A percentile compares a stretch with the other conserved stretches of the same genome.
Evolutionary conservation across 257 asterid species (phyloP).

Genomic region (Cinchona pubescens): DNA sequence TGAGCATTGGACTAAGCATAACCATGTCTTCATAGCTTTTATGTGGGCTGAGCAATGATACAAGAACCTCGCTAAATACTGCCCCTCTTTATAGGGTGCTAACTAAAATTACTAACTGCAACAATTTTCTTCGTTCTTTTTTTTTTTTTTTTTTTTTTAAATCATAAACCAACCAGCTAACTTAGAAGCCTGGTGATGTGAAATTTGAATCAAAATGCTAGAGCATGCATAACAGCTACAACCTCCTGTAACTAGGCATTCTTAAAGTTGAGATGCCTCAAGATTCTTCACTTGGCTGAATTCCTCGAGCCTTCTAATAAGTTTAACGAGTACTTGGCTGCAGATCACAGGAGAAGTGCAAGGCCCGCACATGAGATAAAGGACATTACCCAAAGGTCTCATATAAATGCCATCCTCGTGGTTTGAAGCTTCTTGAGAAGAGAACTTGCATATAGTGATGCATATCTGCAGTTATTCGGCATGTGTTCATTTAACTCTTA

Average conservation of each 20-base stretch:
- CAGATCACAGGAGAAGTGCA: conserved; percentile 65
- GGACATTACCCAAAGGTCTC: conserved; percentile 92
- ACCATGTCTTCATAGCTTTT: too few species aligned
- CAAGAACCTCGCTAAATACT: too few species aligned
- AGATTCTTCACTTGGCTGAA: conserved; percentile 37
- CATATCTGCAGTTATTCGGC: conserved; percentile 58
- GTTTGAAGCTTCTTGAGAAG: conserved; percentile 64
- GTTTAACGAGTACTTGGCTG: conserved; percentile 45
- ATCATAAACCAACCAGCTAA: not conserved
- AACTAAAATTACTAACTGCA: too few species aligned
- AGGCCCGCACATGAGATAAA: conserved; percentile 90
- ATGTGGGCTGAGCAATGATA: too few species aligned
- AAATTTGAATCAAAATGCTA: not conserved
- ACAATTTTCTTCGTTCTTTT: not conserved
- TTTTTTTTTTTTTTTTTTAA: too few species aligned
- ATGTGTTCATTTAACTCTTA: not conserved
- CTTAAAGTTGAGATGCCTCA: not conserved
- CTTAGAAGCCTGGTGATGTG: not conserved
- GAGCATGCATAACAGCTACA: not conserved
- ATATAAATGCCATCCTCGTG: conserved; percentile 76
- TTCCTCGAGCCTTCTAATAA: conserved; percentile 54
- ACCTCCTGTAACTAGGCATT: not conserved
- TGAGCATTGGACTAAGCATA: too few species aligned
- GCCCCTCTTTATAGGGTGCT: too few species aligned
- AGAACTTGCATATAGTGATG: conserved; percentile 65